Evolutionary conservation across 2,329 filamentous ascomycete genomes (phyloP).

Genomic region (Fusarium pseudograminearum): DNA sequence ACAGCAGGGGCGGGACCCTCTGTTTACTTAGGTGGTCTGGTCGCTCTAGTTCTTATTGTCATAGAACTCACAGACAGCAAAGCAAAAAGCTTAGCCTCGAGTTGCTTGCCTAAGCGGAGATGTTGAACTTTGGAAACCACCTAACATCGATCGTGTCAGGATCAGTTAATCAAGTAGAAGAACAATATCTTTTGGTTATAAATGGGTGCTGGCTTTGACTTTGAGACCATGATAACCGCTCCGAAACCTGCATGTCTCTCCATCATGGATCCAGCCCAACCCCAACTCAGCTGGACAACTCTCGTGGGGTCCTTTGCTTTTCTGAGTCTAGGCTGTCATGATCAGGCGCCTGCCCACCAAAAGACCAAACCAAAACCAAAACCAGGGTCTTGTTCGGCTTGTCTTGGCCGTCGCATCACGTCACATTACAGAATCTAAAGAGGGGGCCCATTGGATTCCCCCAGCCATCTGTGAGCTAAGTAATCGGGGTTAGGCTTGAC

Average conservation of each 20-base stretch:
- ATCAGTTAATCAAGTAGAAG: conserved; percentile 17
- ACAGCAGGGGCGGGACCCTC: not conserved
- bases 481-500: conserved; percentile 22
- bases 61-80: not conserved
- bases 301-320: conserved; percentile 17
- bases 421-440: conserved; percentile 22
- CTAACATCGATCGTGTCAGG: conserved; percentile 33
- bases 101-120: conserved; percentile 9
- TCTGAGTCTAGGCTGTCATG: conserved; percentile 13
- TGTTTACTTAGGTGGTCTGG: not conserved
- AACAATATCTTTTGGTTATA: not conserved
- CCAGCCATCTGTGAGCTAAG: conserved; percentile 18
- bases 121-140: not conserved
- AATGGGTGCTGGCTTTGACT: not conserved
- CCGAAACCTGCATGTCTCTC: not conserved
- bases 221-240: conserved; percentile 1
- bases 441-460: not conserved
- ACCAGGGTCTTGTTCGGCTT: conserved; percentile 22
- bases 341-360: conserved; percentile 38
- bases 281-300: conserved; percentile 30
- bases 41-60: not conserved
- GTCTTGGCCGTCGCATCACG: conserved; percentile 32
- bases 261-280: not conserved
- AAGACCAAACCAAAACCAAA: conserved; percentile 4
- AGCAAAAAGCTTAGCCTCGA: conserved; percentile 2